These are phyloP conservation scores for Dalbergia cochinchinensis DNA, from an alignment of 306 rosid genomes.

Conservation along the genomic window DNA sequence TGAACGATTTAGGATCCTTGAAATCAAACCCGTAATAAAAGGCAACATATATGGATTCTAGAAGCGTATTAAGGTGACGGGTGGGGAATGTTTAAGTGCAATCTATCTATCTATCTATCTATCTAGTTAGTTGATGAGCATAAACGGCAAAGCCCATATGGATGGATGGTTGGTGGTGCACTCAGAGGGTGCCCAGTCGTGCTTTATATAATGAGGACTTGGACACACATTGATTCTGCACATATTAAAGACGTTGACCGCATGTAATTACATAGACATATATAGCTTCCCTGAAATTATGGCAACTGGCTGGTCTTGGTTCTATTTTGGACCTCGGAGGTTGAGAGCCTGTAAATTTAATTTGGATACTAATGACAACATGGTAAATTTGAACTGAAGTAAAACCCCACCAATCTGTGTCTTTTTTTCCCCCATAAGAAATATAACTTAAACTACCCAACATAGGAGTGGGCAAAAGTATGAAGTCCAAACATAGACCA, in stretches of 20 bases:
- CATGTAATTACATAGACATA: background rate
- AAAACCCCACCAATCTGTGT: too few relatives aligned
- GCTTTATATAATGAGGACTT: conserved; percentile 43
- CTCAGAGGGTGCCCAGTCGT: conserved; percentile 25
- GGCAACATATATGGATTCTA: conserved; percentile 16
- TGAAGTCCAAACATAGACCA: too few relatives aligned
- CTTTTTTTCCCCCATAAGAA: too few relatives aligned
- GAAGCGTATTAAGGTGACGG: conserved; percentile 33
- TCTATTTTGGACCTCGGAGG: too few relatives aligned
- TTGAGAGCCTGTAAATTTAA: too few relatives aligned
- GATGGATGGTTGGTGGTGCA: conserved; percentile 43
- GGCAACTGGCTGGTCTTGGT: background rate
- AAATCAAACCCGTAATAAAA: background rate
- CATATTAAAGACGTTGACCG: background rate
- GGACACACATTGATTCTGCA: background rate
- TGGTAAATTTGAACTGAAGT: too few relatives aligned
- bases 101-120: too few relatives aligned
- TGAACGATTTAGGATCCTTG: conserved; percentile 21
- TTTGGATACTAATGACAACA: too few relatives aligned
- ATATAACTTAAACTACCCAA: too few relatives aligned
- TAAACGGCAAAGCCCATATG: background rate
- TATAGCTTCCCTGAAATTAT: background rate
- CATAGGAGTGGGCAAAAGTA: too few relatives aligned
- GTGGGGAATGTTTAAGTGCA: too few relatives aligned
- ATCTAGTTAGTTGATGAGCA: conserved; percentile 48